Evolutionary conservation across 2,329 filamentous ascomycete genomes (phyloP), one percentile per base, ranked within the genome.

Genomic region (Chaetomium globosum): DNA sequence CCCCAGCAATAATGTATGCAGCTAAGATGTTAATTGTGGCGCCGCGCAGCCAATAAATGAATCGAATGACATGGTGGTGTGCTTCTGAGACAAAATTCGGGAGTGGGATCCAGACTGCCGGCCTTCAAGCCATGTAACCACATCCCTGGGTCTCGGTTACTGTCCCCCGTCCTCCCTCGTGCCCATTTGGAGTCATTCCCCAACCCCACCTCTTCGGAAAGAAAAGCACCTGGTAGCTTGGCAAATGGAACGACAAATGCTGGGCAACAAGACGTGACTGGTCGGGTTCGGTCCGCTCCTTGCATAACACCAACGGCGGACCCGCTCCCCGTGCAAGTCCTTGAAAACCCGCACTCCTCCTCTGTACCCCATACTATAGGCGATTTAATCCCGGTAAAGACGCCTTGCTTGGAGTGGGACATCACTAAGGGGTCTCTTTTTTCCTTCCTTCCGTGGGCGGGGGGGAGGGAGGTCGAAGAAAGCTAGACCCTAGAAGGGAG

Each of bases 121-220:
- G 26, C 4, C 26, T 26, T 26, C 26, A 26, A 26, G 26, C 26
- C 26, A 26, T 26, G 5, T 54, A 54, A 33, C 52, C 52, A 30
- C 33, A 31, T 19, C 28, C 52, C 52, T 54, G 52, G 52, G 52
- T 54, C 52, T 54, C 52, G 39, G 16, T n/a, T 12, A 36, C 9
- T 9, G 2, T 3, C 33, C 16, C 36, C 36, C 36, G 13, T 39
- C 12, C 36, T 4, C 36, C 4, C 2, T 26, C 26, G 26, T 26
- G 2, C 26, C 26, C 26, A 26, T 26, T 26, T 4, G 2, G 26
- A 26, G 26, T 4, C 26, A 26, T 39, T 39, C 5, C 36, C 36
- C 16, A 39, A 39, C 16, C 36, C 36, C 13, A 19, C 36, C 36
- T 39, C 12, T 13, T 39, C 13, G 16, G 36, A 19, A 43, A 19